Base-by-base conservation (phyloP, 805 yeast species). In the Candida ascalaphidarum region DNA sequence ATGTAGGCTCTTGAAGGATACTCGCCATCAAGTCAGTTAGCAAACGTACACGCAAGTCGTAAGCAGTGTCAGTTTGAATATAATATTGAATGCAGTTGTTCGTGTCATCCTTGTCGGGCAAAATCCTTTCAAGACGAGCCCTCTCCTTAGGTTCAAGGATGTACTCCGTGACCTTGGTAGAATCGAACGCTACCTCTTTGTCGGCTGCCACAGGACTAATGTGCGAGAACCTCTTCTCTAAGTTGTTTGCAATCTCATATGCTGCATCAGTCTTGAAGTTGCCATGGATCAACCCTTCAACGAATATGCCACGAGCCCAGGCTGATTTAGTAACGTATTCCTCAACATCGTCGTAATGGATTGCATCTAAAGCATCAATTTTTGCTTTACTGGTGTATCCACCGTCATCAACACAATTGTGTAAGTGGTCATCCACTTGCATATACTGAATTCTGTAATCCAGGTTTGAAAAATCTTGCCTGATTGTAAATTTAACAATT, bases 31-130 rank as follows among this genome's bases (percentile, higher is more conserved):
- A 55, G 27, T 79, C 84, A 9, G 81, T 65, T 30, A 70, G 46
- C 30, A 53, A 81, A 62, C 35, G 62, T 41, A 31, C 59, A 31
- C 36, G 63, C 6, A 32, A 35, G 33, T 51, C 42, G 3, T 32
- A 19, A 5, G 37, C 26, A n/a, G 39, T 33, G 4, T 46, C 40
- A 10, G 81, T 85, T 52, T 85, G 95, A 25, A 78, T 60, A 36
- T 72, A 75, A 43, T 83, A 74, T 41, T 83, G 94, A 40, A 86
- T 73, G 51, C 94, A 82, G 0, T 95, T 81, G 47, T 89, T 89
- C 33, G 80, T 68, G 48, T 89, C 84, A 30, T 75, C 60, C 3
- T 68, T 59, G 50, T 88, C 96, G 25, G 66, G 71, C 27, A 81
- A 55, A 1, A 41, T 33, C 16, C 61, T 52, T 30, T 75, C 75